A percentile compares a stretch with the other conserved stretches of the same genome.
Evolutionary conservation across 2,329 filamentous ascomycete genomes (phyloP).

Genomic region (Ceratocystis diversiconidia): DNA sequence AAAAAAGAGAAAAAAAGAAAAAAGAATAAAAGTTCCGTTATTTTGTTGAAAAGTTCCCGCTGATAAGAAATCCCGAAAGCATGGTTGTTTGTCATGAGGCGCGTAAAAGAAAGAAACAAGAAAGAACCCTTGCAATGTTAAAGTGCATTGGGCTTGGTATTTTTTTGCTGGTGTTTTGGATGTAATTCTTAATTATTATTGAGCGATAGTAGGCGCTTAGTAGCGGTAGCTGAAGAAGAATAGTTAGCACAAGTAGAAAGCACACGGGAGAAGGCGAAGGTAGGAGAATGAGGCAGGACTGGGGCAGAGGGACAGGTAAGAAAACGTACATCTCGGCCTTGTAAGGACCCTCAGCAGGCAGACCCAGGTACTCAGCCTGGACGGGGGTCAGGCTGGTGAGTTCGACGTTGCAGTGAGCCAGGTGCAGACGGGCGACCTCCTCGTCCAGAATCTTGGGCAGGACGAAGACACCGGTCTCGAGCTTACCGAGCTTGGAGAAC

Average conservation of each 20-base stretch:
- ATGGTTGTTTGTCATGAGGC: conserved; percentile 17
- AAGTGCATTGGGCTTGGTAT: conserved; percentile 18
- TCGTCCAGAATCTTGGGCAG: conserved; percentile 98
- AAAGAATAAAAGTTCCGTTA: conserved; percentile 14
- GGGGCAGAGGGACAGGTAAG: not conserved
- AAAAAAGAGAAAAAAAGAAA: conserved; percentile 11
- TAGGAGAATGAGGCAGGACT: not conserved
- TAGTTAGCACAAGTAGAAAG: conserved; percentile 19
- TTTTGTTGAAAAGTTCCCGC: conserved; percentile 19
- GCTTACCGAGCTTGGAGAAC: conserved; percentile 85
- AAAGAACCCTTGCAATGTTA: conserved; percentile 16
- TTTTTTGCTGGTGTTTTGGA: conserved; percentile 20
- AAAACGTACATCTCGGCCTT: conserved; percentile 75
- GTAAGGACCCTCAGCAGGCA: conserved; percentile 78
- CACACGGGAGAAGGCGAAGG: not conserved
- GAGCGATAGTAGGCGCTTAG: conserved; percentile 24
- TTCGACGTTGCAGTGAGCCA: conserved; percentile 87
- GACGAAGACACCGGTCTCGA: conserved; percentile 85
- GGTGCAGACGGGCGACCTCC: conserved; percentile 90
- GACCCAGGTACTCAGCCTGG: conserved; percentile 89
- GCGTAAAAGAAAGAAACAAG: conserved; percentile 16
- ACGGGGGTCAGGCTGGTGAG: conserved; percentile 69
- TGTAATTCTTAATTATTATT: conserved; percentile 20
- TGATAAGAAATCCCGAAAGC: conserved; percentile 19
- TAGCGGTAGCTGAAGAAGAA: conserved; percentile 29